A percentile compares a stretch with the other conserved stretches of the same genome.
These are phyloP conservation scores for Jatropha curcas DNA, from an alignment of 345 rosid genomes.

Conservation along the genomic window DNA sequence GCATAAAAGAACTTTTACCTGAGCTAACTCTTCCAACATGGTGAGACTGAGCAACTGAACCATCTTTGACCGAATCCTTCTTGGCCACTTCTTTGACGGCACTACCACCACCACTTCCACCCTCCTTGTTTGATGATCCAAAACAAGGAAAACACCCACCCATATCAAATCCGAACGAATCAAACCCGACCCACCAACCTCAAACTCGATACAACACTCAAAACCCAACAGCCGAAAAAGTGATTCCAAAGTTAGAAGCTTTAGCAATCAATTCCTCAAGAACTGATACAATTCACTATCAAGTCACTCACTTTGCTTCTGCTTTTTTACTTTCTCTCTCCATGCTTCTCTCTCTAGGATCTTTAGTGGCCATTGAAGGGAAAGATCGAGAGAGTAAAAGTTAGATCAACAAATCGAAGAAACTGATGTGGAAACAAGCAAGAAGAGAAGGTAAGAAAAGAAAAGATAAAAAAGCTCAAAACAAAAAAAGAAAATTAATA, in stretches of 20 bases:
- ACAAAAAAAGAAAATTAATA: slow-evolving; percentile 6
- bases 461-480: slow-evolving; percentile 1
- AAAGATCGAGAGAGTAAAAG: slow-evolving; percentile 54
- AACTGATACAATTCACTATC: slow-evolving; percentile 17
- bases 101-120: slow-evolving; percentile 36
- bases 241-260: slow-evolving; percentile 9
- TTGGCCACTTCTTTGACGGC: slow-evolving; percentile 62
- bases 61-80: slow-evolving; percentile 78
- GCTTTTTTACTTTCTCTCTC: slow-evolving; percentile 26
- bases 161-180: slow-evolving; percentile 62
- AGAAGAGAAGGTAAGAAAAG: slow-evolving; percentile 45
- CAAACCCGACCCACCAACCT: slow-evolving; percentile 40
- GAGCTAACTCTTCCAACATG: slow-evolving; percentile 60
- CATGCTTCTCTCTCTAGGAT: slow-evolving; percentile 38
- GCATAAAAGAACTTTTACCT: slow-evolving; percentile 41
- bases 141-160: slow-evolving; percentile 99
- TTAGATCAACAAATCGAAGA: slow-evolving; percentile 89
- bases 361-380: slow-evolving; percentile 47
- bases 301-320: slow-evolving; percentile 23
- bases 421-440: slow-evolving; percentile 42
- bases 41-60: slow-evolving; percentile 68
- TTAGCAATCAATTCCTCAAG: not conserved
- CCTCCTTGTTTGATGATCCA: slow-evolving; percentile 80
- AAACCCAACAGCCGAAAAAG: not conserved
- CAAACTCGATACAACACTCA: slow-evolving; percentile 16